Evolutionary conservation across 2,329 filamentous ascomycete genomes (phyloP).

Genomic region (Alternaria arborescens): DNA sequence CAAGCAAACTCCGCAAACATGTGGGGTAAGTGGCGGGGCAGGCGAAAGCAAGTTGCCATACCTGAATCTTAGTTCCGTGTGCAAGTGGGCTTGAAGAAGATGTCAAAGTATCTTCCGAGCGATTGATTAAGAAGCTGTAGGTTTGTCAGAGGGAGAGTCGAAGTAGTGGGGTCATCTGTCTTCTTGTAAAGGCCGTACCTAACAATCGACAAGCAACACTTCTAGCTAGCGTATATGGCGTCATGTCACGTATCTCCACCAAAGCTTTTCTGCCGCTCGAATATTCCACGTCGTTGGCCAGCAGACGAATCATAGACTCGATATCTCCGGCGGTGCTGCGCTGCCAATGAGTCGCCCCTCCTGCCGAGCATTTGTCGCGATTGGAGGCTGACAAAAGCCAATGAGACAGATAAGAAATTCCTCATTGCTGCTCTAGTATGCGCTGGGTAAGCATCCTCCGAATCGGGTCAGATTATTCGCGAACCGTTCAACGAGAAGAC

Average conservation of each 20-base stretch:
- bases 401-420: background rate
- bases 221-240: constrained; percentile 47
- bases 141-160: background rate
- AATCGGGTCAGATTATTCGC: background rate
- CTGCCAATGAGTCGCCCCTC: constrained; percentile 26
- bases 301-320: constrained; percentile 32
- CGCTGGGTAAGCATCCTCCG: background rate
- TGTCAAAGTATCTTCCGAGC: background rate
- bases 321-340: constrained; percentile 29
- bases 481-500: background rate
- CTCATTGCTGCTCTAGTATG: background rate
- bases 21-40: constrained; percentile 41
- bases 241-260: constrained; percentile 40
- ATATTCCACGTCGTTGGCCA: constrained; percentile 20
- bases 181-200: constrained; percentile 31
- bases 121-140: background rate
- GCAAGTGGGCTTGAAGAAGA: background rate
- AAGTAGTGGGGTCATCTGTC: constrained; percentile 24
- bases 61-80: constrained; percentile 12
- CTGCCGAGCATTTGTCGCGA: constrained; percentile 23
- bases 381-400: constrained; percentile 6
- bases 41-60: constrained; percentile 9
- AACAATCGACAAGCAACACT: constrained; percentile 20
- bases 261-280: constrained; percentile 39
- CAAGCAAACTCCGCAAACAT: constrained; percentile 38